Conservation (phyloP, 108 stramenopile species). For the Nitzschia palea region DNA sequence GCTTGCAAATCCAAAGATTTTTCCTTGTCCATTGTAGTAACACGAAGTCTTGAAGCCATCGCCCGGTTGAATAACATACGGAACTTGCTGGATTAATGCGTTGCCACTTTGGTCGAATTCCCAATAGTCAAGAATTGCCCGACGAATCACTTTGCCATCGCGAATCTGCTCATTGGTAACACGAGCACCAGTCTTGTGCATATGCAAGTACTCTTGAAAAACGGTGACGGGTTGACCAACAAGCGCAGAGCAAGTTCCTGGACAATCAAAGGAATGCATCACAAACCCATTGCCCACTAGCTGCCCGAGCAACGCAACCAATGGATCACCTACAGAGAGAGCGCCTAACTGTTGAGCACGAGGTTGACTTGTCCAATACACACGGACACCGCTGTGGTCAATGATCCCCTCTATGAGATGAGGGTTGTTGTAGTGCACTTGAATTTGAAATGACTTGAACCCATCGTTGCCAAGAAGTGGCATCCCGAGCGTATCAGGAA, state of each 20-base stretch:
- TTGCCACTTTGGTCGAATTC: conserved; percentile 52
- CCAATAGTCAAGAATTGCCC: conserved; percentile 30
- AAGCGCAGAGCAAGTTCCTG: conserved; percentile 35
- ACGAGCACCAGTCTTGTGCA: conserved; percentile 43
- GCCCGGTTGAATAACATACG: conserved; percentile 42
- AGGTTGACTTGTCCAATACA: conserved; percentile 32
- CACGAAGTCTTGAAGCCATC: conserved; percentile 48
- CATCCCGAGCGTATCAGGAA: conserved; percentile 45
- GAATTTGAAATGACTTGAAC: conserved; percentile 22
- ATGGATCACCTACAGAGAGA: conserved; percentile 41
- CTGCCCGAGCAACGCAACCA: conserved; percentile 21
- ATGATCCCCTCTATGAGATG: conserved; percentile 12
- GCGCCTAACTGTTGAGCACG: conserved; percentile 37
- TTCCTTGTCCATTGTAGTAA: conserved; percentile 25
- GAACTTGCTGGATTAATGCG: conserved; percentile 22
- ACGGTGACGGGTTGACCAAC: conserved; percentile 39
- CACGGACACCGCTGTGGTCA: too few species aligned
- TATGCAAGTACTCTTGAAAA: conserved; percentile 48
- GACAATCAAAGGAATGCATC: conserved; percentile 45
- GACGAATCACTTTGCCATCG: conserved; percentile 38
- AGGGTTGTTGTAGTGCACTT: conserved; percentile 60
- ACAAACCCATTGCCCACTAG: conserved; percentile 28
- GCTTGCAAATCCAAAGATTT: conserved; percentile 30
- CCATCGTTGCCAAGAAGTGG: conserved; percentile 25
- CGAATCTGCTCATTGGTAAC: conserved; percentile 46